Conservation (phyloP, 192 early-diverging fungal genomes). For the Coemansia sp. region DNA sequence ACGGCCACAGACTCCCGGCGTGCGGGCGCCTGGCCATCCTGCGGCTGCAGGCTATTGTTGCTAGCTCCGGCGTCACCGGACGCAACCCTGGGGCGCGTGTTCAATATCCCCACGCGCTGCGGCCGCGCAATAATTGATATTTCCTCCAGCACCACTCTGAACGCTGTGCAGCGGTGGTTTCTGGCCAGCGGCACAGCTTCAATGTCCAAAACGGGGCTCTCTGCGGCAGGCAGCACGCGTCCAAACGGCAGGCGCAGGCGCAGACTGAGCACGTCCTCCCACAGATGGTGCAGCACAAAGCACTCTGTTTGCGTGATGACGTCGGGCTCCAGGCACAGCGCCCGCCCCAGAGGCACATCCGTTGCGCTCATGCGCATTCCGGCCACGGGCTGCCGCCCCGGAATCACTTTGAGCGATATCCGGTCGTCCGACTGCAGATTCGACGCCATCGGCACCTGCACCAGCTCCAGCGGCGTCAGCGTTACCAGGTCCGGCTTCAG, state of each 20-base stretch:
- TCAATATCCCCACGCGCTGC: slow-evolving; percentile 2
- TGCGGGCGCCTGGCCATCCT: neutral
- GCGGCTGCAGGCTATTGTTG: neutral
- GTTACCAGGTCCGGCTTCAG: slow-evolving; percentile 28
- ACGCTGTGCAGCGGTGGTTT: slow-evolving; percentile 12
- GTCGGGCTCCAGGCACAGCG: slow-evolving; percentile 19
- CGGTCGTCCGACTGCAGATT: slow-evolving; percentile 42
- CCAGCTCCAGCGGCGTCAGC: slow-evolving; percentile 14
- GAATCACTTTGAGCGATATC: slow-evolving; percentile 21
- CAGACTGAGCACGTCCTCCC: slow-evolving; percentile 22
- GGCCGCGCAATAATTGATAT: slow-evolving; percentile 43
- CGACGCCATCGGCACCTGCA: slow-evolving; percentile 37
- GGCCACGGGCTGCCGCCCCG: neutral
- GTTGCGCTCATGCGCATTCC: neutral
- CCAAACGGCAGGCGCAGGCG: slow-evolving; percentile 26
- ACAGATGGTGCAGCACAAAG: slow-evolving; percentile 43
- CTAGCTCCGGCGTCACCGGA: neutral
- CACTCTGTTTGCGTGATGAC: slow-evolving; percentile 14
- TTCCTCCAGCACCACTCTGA: slow-evolving; percentile 32
- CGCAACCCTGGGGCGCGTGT: neutral
- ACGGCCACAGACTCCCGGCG: slow-evolving; percentile 2
- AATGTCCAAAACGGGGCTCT: slow-evolving; percentile 19
- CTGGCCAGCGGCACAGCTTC: slow-evolving; percentile 31
- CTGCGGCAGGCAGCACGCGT: slow-evolving; percentile 15
- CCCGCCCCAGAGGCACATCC: slow-evolving; percentile 29